Base-by-base conservation (phyloP, 2,329 filamentous ascomycete species). In the Septoria linicola region DNA sequence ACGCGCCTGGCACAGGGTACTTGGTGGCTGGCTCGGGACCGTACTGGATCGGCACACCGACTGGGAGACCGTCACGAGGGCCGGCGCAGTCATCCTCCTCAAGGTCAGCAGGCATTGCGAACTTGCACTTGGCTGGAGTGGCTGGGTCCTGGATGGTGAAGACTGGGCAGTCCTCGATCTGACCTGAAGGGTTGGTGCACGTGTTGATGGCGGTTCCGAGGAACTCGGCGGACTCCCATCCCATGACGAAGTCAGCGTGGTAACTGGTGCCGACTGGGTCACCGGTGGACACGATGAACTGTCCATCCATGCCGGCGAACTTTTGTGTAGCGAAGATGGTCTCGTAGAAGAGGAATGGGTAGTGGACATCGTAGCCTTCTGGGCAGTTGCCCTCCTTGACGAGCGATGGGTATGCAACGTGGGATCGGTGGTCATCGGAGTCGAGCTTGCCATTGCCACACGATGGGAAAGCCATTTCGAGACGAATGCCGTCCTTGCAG, bases 381-480 rank as follows among this genome's bases (percentile, higher is more conserved):
- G 90, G 89, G 70, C 90, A 96, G 31, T 74, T 75, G 25, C 91
- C 90, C 58, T 82, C 81, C 72, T 88, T 88, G 62, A 95, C 85
- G 10, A 85, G 75, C 60, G 81, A 79, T 1, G 89, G 89, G 68
- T 90, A 96, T 3, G 85, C 86, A 55, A 96, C 80, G 67, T 96
- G 82, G 25, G 74, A 76, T 57, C 75, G 74, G 70, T 84, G 79
- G 62, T 84, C 74, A 0, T 59, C 16, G 2, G 76, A 73, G 59
- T 80, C 78, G 8, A 73, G 58, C 56, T 85, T 77, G 43, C 88
- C 88, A 63, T 40, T 88, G 86, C 89, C 95, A 79, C 89, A 96
- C 1, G 85, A 89, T 0, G 89, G 88, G 72, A 96, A 95, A 80
- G 89, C 88, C 53, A 95, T 72, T 71, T 96, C 90, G 37, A 92